phyloP scores from a whole-genome alignment of 108 stramenopile species.

The Skeletonema potamos region DNA sequence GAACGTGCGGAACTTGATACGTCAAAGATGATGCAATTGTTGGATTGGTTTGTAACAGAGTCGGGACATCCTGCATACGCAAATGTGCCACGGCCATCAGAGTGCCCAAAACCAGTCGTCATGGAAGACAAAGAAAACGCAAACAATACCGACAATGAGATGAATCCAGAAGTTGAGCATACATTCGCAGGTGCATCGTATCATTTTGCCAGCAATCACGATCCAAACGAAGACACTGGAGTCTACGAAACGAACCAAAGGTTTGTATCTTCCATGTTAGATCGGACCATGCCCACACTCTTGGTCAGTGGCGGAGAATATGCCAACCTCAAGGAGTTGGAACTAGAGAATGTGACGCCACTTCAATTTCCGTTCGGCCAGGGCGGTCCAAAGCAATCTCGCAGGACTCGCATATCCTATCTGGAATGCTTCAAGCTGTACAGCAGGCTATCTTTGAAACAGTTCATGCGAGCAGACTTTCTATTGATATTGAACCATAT shows the following conservation, averaged over 20 bases:
- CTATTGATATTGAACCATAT: neutral
- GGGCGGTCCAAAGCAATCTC: conserved; percentile 4
- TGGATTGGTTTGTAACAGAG: neutral
- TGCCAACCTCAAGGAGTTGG: neutral
- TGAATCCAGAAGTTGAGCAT: neutral
- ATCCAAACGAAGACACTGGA: neutral
- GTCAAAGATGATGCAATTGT: neutral
- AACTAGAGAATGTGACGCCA: conserved; percentile 6
- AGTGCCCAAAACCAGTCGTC: neutral
- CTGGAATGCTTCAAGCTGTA: conserved; percentile 7
- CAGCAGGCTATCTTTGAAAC: neutral
- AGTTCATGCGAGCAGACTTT: conserved; percentile 14
- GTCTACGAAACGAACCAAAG: no score
- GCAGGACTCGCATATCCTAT: conserved; percentile 2
- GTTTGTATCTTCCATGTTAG: no score
- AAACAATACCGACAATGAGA: neutral
- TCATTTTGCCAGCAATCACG: neutral
- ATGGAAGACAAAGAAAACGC: neutral
- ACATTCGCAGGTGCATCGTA: neutral
- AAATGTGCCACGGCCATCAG: neutral
- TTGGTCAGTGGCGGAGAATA: no score
- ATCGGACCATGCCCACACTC: no score
- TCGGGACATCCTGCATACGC: neutral
- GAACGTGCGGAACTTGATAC: neutral
- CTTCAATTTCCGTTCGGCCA: conserved; percentile 17